Conservation (phyloP, 306 rosid genomes). For the Cicer arietinum region DNA sequence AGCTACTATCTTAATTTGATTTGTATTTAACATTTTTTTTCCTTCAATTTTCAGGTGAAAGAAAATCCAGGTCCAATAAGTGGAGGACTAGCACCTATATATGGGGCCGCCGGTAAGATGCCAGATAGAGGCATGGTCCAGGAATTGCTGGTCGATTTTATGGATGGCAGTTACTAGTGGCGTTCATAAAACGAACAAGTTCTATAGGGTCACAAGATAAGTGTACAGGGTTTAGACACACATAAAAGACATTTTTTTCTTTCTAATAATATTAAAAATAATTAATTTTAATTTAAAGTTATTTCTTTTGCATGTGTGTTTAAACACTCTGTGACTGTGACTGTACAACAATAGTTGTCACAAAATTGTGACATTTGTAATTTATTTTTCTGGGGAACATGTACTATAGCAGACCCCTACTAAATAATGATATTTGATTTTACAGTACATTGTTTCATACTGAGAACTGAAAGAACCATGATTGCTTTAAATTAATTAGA, state of each 20-base stretch:
- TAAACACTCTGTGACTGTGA: too few species aligned
- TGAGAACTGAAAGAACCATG: too few species aligned
- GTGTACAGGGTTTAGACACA: too few species aligned
- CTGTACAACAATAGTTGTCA: too few species aligned
- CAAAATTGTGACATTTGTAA: neutral
- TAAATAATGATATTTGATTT: neutral
- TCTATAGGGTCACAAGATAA: too few species aligned
- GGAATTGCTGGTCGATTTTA: conserved; percentile 83
- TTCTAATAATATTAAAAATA: too few species aligned
- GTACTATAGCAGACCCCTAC: conserved; percentile 4
- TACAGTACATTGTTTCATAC: neutral
- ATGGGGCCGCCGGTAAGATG: conserved; percentile 97
- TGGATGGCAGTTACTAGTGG: conserved; percentile 85
- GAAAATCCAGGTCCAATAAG: conserved; percentile 88
- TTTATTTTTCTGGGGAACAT: conserved; percentile 42
- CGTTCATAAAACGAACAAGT: neutral
- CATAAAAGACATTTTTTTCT: too few species aligned
- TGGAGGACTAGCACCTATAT: conserved; percentile 94
- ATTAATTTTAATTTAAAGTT: too few species aligned
- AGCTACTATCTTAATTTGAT: conserved; percentile 26
- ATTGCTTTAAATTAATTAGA: too few species aligned
- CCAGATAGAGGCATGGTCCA: conserved; percentile 89
- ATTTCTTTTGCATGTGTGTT: too few species aligned
- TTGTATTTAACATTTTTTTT: conserved; percentile 7
- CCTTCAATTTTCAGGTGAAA: conserved; percentile 65